phyloP scores from a whole-genome alignment of 345 rosid genomes.

The Nephelium lappaceum region DNA sequence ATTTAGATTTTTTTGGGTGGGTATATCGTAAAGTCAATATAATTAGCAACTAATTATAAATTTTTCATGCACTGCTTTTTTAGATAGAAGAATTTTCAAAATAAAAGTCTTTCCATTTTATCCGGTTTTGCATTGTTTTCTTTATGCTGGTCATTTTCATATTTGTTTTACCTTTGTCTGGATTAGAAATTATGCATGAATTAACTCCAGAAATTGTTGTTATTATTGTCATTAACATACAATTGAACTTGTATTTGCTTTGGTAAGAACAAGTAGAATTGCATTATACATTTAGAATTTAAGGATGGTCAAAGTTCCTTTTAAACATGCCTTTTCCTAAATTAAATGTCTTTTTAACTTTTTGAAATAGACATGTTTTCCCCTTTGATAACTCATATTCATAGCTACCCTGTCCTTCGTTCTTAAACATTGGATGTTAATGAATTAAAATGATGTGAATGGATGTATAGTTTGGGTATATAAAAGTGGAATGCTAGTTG shows the following conservation, averaged over 20 bases:
- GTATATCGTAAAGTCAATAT: neutral
- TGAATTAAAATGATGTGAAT: neutral
- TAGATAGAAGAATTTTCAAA: neutral
- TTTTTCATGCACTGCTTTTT: neutral
- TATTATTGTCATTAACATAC: neutral
- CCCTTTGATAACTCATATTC: neutral
- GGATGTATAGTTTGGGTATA: neutral
- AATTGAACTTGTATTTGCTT: neutral
- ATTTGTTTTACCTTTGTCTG: neutral
- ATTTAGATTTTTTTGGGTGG: neutral
- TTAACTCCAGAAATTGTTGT: neutral
- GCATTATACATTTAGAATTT: neutral
- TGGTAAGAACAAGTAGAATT: too few species aligned
- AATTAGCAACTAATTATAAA: neutral
- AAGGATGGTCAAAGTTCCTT: neutral
- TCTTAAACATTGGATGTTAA: neutral
- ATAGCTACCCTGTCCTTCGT: neutral
- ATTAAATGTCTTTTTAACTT: neutral
- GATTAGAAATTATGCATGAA: constrained; percentile 1
- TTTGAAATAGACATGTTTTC: neutral
- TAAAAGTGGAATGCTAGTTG: neutral
- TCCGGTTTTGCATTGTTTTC: too few species aligned
- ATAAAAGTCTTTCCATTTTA: too few species aligned
- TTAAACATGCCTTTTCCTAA: neutral
- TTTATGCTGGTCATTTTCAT: too few species aligned